These are phyloP conservation scores for Eruca vesicaria DNA, from an alignment of 441 rosid species.

Conservation along the genomic window DNA sequence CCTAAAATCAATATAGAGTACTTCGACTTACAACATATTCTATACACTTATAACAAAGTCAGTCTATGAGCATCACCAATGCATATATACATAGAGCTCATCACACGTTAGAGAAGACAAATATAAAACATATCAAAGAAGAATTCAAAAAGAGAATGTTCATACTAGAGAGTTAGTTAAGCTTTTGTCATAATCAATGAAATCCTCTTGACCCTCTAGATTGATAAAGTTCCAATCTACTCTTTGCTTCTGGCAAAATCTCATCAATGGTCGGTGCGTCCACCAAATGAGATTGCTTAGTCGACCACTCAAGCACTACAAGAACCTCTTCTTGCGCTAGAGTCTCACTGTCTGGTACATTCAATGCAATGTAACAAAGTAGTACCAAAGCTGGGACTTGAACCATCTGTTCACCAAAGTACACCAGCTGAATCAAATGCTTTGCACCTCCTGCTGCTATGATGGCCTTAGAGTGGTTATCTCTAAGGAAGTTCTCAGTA, in stretches of 20 bases:
- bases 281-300: constrained; percentile 52
- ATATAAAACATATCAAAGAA: constrained; percentile 2
- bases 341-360: constrained; percentile 63
- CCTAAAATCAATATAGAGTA: not conserved
- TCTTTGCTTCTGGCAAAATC: constrained; percentile 55
- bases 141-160: constrained; percentile 10
- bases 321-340: constrained; percentile 67
- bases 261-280: constrained; percentile 40
- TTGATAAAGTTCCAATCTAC: constrained; percentile 65
- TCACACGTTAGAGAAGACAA: constrained; percentile 7
- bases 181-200: constrained; percentile 30
- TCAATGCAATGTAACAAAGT: constrained; percentile 45
- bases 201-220: constrained; percentile 65
- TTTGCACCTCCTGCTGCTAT: constrained; percentile 59
- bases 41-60: constrained; percentile 28
- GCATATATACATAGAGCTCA: constrained; percentile 21
- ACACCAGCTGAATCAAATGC: constrained; percentile 66
- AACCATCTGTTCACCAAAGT: constrained; percentile 68
- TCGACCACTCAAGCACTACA: constrained; percentile 68
- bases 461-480: constrained; percentile 61
- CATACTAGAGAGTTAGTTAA: constrained; percentile 8
- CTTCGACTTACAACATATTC: constrained; percentile 27
- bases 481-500: constrained; percentile 55
- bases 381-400: constrained; percentile 53
- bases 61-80: constrained; percentile 24